Percentiles rank a stretch among this genome's conserved stretches.
These are phyloP conservation scores for Diphasiastrum complanatum DNA, from an alignment of 83 land plant species.

Conservation along the genomic window DNA sequence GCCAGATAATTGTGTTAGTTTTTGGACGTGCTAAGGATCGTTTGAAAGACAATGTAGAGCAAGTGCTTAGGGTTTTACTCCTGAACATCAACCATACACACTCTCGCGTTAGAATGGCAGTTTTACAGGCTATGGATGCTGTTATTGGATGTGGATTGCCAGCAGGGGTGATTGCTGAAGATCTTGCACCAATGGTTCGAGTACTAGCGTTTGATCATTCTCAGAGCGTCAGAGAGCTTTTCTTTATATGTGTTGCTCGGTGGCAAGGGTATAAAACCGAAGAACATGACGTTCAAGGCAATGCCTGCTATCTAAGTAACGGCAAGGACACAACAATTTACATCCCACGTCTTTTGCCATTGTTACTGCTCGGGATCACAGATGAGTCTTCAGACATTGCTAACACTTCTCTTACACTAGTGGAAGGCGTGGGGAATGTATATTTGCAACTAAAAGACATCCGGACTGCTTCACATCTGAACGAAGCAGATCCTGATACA, in stretches of 20 bases:
- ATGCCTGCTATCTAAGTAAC: not conserved
- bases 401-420: not conserved
- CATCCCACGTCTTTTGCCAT: slow-evolving; percentile 19
- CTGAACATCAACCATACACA: not conserved
- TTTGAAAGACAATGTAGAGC: not conserved
- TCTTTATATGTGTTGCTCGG: slow-evolving; percentile 18
- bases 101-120: slow-evolving; percentile 36
- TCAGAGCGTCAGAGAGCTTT: slow-evolving; percentile 25
- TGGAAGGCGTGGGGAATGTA: slow-evolving; percentile 24
- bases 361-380: slow-evolving; percentile 27
- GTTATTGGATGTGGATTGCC: slow-evolving; percentile 34
- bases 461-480: too few species aligned
- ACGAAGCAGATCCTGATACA: too few species aligned
- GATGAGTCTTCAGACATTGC: slow-evolving; percentile 31
- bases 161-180: slow-evolving; percentile 24
- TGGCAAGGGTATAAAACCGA: slow-evolving; percentile 17
- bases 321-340: not conserved
- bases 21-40: not conserved
- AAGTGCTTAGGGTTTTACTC: not conserved
- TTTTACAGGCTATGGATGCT: slow-evolving; percentile 30
- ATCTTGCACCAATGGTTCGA: slow-evolving; percentile 21
- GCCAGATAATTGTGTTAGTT: not conserved
- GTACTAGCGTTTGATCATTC: slow-evolving; percentile 31
- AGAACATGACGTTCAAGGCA: not conserved
- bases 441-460: slow-evolving; percentile 3